phyloP scores from a whole-genome alignment of 805 yeast genomes.

The Candida maesae region DNA sequence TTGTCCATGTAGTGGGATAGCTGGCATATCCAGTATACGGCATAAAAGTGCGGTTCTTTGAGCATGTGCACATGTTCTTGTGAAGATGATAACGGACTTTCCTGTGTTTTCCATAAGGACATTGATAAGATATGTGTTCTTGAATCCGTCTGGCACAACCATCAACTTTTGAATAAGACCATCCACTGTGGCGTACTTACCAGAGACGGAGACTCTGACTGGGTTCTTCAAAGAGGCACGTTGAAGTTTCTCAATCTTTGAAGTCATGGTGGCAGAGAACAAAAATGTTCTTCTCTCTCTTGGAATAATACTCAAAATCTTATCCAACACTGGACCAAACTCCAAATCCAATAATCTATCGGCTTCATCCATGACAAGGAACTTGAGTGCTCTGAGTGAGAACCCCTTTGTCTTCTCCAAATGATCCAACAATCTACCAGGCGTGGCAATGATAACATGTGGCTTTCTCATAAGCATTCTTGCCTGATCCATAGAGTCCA shows the following conservation, averaged over 20 bases:
- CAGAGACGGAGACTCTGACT: slow-evolving; percentile 84
- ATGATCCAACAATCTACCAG: slow-evolving; percentile 92
- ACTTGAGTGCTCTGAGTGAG: slow-evolving; percentile 70
- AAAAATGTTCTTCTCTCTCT: slow-evolving; percentile 77
- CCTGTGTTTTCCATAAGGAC: slow-evolving; percentile 79
- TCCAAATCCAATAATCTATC: slow-evolving; percentile 94
- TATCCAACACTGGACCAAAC: slow-evolving; percentile 91
- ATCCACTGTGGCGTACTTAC: slow-evolving; percentile 88
- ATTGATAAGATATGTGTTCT: slow-evolving; percentile 82
- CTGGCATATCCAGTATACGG: slow-evolving; percentile 77
- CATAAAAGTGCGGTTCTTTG: slow-evolving; percentile 84
- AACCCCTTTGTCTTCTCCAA: slow-evolving; percentile 90
- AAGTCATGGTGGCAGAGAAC: slow-evolving; percentile 97
- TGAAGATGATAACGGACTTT: slow-evolving; percentile 83
- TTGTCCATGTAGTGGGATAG: slow-evolving; percentile 94
- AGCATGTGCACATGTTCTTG: slow-evolving; percentile 93
- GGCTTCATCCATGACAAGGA: slow-evolving; percentile 94
- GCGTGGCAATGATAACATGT: slow-evolving; percentile 92
- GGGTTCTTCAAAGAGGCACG: slow-evolving; percentile 88
- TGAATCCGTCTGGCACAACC: slow-evolving; percentile 89
- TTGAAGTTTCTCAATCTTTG: slow-evolving; percentile 90
- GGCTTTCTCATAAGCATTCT: slow-evolving; percentile 92
- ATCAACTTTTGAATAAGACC: slow-evolving; percentile 85
- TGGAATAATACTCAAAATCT: slow-evolving; percentile 80
- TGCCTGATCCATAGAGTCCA: slow-evolving; percentile 98